Percentiles rank a stretch among this genome's conserved stretches.
These are phyloP conservation scores for Chamaecrista fasciculata DNA, from an alignment of 306 rosid genomes.

Conservation along the genomic window DNA sequence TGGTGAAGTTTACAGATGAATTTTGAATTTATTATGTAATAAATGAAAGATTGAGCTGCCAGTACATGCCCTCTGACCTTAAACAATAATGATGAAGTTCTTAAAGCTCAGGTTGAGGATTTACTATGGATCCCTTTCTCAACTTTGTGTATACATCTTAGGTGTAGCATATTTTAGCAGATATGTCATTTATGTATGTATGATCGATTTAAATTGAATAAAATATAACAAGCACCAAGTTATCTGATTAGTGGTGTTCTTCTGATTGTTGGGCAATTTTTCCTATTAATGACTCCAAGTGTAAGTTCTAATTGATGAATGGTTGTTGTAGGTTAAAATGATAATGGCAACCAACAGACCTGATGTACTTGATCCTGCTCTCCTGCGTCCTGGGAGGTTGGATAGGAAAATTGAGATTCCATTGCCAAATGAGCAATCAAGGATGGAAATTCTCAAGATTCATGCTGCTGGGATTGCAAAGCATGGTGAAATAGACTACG, in stretches of 20 bases:
- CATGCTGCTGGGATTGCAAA: conserved; percentile 98
- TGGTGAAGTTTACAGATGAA: neutral
- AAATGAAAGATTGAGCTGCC: neutral
- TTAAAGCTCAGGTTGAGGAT: neutral
- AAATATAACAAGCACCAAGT: neutral
- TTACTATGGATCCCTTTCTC: neutral
- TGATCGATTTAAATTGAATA: neutral
- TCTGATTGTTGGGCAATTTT: neutral
- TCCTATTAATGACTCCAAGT: neutral
- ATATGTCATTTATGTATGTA: neutral
- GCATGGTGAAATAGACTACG: conserved; percentile 96
- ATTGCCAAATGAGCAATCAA: conserved; percentile 91
- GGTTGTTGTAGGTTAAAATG: conserved; percentile 77
- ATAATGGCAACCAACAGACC: conserved; percentile 97
- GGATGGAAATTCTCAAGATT: conserved; percentile 94
- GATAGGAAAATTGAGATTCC: conserved; percentile 98
- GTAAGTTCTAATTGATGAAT: conserved; percentile 19
- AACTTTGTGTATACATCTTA: neutral
- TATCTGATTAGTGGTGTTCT: neutral
- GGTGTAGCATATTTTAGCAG: neutral
- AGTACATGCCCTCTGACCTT: neutral
- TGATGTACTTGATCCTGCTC: conserved; percentile 95
- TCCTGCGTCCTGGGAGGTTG: conserved; percentile 90
- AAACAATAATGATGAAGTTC: neutral
- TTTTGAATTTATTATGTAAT: neutral